phyloP scores from a whole-genome alignment of 441 rosid genomes.

The Breynia disticha region DNA sequence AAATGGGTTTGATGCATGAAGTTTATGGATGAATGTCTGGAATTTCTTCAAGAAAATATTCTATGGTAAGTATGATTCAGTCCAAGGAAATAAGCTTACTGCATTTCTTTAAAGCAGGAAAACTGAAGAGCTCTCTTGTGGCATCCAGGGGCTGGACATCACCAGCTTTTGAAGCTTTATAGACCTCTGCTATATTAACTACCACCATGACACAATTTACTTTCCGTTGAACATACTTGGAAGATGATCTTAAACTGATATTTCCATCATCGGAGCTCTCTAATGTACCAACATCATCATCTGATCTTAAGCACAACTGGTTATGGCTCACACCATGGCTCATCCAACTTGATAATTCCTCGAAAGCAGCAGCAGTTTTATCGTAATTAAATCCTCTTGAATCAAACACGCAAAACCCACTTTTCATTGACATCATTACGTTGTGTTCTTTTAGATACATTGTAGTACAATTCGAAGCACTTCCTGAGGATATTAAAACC shows the following conservation, averaged over 20 bases:
- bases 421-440: slow-evolving; percentile 38
- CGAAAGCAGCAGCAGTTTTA: slow-evolving; percentile 22
- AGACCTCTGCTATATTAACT: slow-evolving; percentile 34
- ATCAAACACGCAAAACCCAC: slow-evolving; percentile 46
- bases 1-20: too few relatives aligned
- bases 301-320: slow-evolving; percentile 35
- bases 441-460: slow-evolving; percentile 52
- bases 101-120: slow-evolving; percentile 36
- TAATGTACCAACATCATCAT: slow-evolving; percentile 19
- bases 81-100: slow-evolving; percentile 29
- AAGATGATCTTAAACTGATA: slow-evolving; percentile 15
- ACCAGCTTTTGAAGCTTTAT: slow-evolving; percentile 30
- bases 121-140: slow-evolving; percentile 30
- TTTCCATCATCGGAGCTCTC: slow-evolving; percentile 17
- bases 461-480: slow-evolving; percentile 20
- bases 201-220: slow-evolving; percentile 46
- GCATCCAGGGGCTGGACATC: slow-evolving; percentile 38
- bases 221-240: slow-evolving; percentile 33
- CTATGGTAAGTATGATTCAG: too few relatives aligned
- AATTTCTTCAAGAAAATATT: too few relatives aligned
- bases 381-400: slow-evolving; percentile 35
- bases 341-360: slow-evolving; percentile 44
- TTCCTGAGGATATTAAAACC: slow-evolving; percentile 19
- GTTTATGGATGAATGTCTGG: too few relatives aligned
- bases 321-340: slow-evolving; percentile 46